These are phyloP conservation scores for Penicillium sclerotiorum DNA, from an alignment of 2,329 filamentous ascomycete genomes.

Conservation along the genomic window DNA sequence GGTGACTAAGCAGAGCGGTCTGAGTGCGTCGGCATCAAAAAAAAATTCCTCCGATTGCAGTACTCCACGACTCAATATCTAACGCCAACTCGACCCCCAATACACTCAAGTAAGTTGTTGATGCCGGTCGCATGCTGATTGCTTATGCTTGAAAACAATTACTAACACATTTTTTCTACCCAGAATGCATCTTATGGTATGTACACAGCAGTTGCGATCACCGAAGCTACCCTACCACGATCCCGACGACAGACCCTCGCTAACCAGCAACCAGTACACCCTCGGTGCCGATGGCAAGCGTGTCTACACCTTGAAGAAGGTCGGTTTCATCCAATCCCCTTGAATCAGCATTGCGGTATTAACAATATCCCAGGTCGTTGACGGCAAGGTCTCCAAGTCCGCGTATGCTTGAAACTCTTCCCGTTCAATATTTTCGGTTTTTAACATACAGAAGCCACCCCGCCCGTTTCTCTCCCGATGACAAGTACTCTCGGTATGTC, in stretches of 20 bases:
- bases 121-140: neutral
- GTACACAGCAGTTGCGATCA: slow-evolving; percentile 14
- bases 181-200: slow-evolving; percentile 48
- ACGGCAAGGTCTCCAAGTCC: slow-evolving; percentile 87
- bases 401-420: slow-evolving; percentile 50
- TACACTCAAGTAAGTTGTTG: slow-evolving; percentile 32
- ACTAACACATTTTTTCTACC: slow-evolving; percentile 13
- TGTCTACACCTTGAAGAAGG: slow-evolving; percentile 92
- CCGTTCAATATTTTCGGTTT: neutral
- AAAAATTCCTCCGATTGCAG: slow-evolving; percentile 26
- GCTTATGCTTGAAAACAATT: neutral
- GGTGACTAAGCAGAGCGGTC: slow-evolving; percentile 26
- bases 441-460: slow-evolving; percentile 61
- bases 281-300: slow-evolving; percentile 81
- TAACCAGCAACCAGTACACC: slow-evolving; percentile 64
- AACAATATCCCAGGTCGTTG: slow-evolving; percentile 32
- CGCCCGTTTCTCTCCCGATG: slow-evolving; percentile 94
- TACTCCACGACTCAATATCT: slow-evolving; percentile 18
- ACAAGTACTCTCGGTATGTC: slow-evolving; percentile 83
- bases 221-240: slow-evolving; percentile 8
- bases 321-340: neutral
- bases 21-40: slow-evolving; percentile 27
- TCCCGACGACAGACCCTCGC: slow-evolving; percentile 6
- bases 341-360: neutral
- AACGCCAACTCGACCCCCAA: slow-evolving; percentile 17